These are phyloP conservation scores for Trichoderma koningiopsis DNA, from an alignment of 2,329 filamentous ascomycete genomes.

Conservation along the genomic window DNA sequence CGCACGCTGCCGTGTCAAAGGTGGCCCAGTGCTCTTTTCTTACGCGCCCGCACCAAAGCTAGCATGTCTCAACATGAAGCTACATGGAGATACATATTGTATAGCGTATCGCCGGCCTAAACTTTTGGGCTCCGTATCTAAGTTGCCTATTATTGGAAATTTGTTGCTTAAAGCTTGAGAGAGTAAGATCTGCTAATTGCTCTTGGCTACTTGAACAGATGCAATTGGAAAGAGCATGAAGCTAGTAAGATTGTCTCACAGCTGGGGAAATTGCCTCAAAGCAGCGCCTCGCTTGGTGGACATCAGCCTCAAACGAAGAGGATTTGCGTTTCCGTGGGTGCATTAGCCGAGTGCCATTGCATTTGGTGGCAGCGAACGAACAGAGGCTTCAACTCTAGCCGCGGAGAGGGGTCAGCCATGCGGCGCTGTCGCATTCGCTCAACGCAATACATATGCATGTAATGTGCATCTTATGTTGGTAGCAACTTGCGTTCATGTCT, in stretches of 20 bases:
- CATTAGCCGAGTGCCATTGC: constrained; percentile 15
- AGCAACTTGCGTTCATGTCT: not conserved
- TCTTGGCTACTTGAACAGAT: not conserved
- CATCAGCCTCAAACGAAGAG: not conserved
- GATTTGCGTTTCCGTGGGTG: not conserved
- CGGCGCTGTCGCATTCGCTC: not conserved
- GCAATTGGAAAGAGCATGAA: not conserved
- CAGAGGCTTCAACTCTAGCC: not conserved
- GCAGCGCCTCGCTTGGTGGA: not conserved
- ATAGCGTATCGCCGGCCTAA: not conserved
- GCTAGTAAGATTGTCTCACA: not conserved
- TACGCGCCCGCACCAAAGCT: not conserved
- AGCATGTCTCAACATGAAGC: not conserved
- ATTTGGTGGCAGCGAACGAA: not conserved
- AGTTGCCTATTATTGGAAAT: not conserved
- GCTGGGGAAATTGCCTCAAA: constrained; percentile 8
- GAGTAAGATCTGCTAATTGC: not conserved
- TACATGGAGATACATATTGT: not conserved
- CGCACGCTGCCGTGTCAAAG: not conserved
- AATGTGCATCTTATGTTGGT: not conserved
- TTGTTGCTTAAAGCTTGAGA: not conserved
- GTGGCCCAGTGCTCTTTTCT: not conserved
- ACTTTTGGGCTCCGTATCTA: constrained; percentile 14
- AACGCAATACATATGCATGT: not conserved
- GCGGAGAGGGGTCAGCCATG: not conserved